These are phyloP conservation scores for Trichoderma parareesei DNA, from an alignment of 495 filamentous ascomycete genomes.

Conservation along the genomic window DNA sequence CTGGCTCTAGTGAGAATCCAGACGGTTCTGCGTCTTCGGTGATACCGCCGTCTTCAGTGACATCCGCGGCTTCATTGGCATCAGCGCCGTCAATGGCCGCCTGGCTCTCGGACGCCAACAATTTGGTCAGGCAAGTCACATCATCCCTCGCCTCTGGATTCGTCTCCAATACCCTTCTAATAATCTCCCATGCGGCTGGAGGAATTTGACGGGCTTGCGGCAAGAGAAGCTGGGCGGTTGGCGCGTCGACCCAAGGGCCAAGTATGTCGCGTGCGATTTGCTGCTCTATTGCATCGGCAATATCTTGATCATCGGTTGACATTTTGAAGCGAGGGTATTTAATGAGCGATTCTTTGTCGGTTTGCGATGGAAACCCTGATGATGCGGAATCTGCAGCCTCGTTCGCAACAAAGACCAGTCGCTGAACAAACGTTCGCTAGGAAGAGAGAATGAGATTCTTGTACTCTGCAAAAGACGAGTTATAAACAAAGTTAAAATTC, in stretches of 20 bases:
- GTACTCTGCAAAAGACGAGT: not conserved
- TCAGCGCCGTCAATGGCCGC: not conserved
- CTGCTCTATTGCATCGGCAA: not conserved
- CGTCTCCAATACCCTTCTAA: not conserved
- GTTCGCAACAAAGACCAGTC: no score
- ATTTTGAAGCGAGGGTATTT: not conserved
- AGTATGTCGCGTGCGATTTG: not conserved
- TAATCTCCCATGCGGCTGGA: not conserved
- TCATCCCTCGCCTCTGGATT: not conserved
- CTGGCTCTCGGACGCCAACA: not conserved
- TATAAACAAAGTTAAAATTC: not conserved
- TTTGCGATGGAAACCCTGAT: not conserved
- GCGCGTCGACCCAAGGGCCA: not conserved
- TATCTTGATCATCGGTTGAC: not conserved
- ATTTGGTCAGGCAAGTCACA: conserved; percentile 1
- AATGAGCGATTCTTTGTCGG: not conserved
- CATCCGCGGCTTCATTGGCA: not conserved
- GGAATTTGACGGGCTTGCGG: not conserved
- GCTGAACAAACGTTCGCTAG: not conserved
- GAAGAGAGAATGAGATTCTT: not conserved
- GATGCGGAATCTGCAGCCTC: not conserved
- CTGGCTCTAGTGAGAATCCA: conserved; percentile 21
- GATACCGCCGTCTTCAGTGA: not conserved
- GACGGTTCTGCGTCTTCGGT: not conserved
- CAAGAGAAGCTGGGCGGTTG: not conserved